These are phyloP conservation scores for Prunus davidiana DNA, from an alignment of 306 rosid species.

Conservation along the genomic window DNA sequence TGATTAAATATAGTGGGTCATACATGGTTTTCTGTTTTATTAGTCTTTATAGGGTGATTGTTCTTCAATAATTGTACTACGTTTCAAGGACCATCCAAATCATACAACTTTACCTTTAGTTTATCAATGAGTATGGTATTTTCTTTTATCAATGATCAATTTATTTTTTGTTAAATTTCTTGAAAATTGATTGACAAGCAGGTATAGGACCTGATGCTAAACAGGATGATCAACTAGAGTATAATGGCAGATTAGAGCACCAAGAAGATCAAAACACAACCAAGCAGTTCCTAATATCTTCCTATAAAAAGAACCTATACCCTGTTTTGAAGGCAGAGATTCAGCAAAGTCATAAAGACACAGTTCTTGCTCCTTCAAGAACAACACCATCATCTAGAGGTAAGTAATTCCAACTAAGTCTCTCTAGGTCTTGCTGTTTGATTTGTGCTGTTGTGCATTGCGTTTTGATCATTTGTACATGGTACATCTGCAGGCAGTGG, in stretches of 20 bases:
- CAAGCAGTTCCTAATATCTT: slow-evolving; percentile 64
- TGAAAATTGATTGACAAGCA: slow-evolving; percentile 16
- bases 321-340: slow-evolving; percentile 72
- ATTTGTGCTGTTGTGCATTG: background rate
- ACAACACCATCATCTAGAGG: slow-evolving; percentile 47
- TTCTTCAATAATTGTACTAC: background rate
- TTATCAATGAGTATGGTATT: too few relatives aligned
- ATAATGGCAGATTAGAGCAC: slow-evolving; percentile 40
- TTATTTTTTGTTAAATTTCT: background rate
- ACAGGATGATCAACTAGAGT: slow-evolving; percentile 51
- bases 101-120: background rate
- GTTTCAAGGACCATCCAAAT: background rate
- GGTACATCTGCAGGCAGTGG: slow-evolving; percentile 33
- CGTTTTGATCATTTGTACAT: background rate
- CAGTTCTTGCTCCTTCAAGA: slow-evolving; percentile 24
- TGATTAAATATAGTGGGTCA: background rate
- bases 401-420: slow-evolving; percentile 16
- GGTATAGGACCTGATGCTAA: slow-evolving; percentile 73
- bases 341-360: slow-evolving; percentile 28
- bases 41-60: background rate
- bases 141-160: too few relatives aligned
- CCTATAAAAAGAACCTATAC: slow-evolving; percentile 61
- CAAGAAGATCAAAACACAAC: slow-evolving; percentile 61
- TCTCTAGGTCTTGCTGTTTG: background rate
- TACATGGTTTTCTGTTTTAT: background rate